phyloP scores from a whole-genome alignment of 768 basidiomycete species.

The Russula lepida region DNA sequence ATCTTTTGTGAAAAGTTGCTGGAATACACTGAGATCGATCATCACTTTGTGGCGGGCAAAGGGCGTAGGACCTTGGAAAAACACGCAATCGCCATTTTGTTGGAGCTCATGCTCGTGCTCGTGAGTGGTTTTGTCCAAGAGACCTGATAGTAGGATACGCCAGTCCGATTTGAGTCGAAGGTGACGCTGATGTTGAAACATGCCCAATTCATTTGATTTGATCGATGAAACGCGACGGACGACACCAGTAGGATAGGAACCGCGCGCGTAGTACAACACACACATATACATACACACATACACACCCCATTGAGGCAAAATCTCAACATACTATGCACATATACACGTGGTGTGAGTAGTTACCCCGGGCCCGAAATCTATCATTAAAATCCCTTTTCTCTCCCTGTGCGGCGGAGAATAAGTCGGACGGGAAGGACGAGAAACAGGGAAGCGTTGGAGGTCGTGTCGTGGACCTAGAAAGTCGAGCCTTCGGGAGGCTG shows the following conservation, averaged over 20 bases:
- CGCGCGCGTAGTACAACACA: neutral
- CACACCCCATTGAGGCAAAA: neutral
- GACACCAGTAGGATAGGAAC: neutral
- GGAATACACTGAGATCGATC: neutral
- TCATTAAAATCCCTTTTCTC: neutral
- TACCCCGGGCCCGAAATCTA: constrained; percentile 6
- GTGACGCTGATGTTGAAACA: neutral
- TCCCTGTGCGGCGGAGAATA: neutral
- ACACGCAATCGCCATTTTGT: too few species aligned
- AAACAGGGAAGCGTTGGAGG: neutral
- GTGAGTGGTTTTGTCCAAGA: neutral
- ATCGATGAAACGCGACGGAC: neutral
- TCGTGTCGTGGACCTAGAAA: constrained; percentile 34
- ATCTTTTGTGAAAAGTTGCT: neutral
- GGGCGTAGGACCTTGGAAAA: neutral
- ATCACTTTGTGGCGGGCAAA: neutral
- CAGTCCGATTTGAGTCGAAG: neutral
- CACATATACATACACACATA: neutral
- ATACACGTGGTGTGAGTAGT: constrained; percentile 1
- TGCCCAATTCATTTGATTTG: neutral
- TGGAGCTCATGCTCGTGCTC: neutral
- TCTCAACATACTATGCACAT: neutral
- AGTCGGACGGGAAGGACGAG: neutral
- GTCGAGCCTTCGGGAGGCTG: constrained; percentile 87
- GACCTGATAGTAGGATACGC: neutral